phyloP scores from a whole-genome alignment of 208 protist species.

The Trypanosomatidae sp. region DNA sequence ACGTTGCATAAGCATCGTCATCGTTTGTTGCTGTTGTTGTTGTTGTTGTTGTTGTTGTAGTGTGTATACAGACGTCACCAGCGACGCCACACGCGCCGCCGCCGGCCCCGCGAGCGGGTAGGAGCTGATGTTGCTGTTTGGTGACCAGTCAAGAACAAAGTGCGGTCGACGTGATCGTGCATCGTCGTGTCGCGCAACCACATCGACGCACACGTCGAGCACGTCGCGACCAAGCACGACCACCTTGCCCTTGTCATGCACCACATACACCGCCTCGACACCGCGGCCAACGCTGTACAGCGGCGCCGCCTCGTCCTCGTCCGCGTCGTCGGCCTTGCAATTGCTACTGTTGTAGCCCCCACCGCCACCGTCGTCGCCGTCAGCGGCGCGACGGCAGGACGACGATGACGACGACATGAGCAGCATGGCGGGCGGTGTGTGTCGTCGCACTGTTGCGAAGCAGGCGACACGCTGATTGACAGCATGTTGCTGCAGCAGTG shows the following conservation, averaged over 20 bases:
- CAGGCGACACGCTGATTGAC: background rate
- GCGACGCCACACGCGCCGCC: slow-evolving; percentile 13
- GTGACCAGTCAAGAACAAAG: slow-evolving; percentile 46
- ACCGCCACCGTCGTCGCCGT: too few species aligned
- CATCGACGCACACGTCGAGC: slow-evolving; percentile 42
- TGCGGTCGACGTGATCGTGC: too few species aligned
- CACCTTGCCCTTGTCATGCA: slow-evolving; percentile 46
- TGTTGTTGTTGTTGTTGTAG: slow-evolving; percentile 1
- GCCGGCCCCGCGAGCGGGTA: slow-evolving; percentile 58
- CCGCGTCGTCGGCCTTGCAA: background rate
- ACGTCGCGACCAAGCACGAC: slow-evolving; percentile 32
- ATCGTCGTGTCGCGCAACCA: slow-evolving; percentile 29
- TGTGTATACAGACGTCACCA: too few species aligned
- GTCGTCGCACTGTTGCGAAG: background rate
- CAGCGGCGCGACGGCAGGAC: too few species aligned
- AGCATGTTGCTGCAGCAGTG: background rate
- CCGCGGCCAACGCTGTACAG: slow-evolving; percentile 2
- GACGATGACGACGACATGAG: background rate
- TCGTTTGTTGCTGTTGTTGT: background rate
- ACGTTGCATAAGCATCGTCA: too few species aligned
- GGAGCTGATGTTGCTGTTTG: slow-evolving; percentile 15
- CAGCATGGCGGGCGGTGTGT: background rate
- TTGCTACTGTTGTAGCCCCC: background rate
- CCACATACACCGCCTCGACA: slow-evolving; percentile 28
- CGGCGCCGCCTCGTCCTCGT: background rate